A percentile compares a stretch with the other conserved stretches of the same genome.
phyloP scores from a whole-genome alignment of 2,329 filamentous ascomycete species.

The Fusarium redolens region DNA sequence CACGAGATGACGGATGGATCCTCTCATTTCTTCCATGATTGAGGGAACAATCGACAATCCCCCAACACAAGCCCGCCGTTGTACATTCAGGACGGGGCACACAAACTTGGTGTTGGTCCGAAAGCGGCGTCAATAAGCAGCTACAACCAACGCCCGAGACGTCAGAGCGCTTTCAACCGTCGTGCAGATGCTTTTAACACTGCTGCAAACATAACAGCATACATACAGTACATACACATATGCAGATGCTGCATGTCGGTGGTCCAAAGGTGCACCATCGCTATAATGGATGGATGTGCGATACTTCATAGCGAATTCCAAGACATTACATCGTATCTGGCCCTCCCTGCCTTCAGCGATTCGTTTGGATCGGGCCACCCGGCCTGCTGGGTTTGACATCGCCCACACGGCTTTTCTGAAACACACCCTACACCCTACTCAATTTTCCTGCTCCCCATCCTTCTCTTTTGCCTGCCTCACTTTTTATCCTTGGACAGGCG shows the following conservation, averaged over 20 bases:
- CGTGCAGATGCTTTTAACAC: slow-evolving; percentile 24
- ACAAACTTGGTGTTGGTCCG: slow-evolving; percentile 7
- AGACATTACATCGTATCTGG: slow-evolving; percentile 9
- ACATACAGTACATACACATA: background rate
- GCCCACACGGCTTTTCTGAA: slow-evolving; percentile 32
- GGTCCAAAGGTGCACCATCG: background rate
- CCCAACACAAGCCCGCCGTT: slow-evolving; percentile 10
- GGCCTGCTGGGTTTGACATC: slow-evolving; percentile 31
- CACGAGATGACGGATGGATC: slow-evolving; percentile 48
- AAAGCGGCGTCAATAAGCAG: slow-evolving; percentile 6
- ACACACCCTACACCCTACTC: slow-evolving; percentile 34
- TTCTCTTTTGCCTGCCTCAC: slow-evolving; percentile 22
- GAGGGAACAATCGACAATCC: slow-evolving; percentile 5
- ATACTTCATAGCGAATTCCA: slow-evolving; percentile 6
- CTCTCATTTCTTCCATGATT: slow-evolving; percentile 41
- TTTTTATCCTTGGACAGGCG: slow-evolving; percentile 6
- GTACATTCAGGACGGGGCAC: background rate
- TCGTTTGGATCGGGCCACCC: slow-evolving; percentile 36
- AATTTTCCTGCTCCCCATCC: slow-evolving; percentile 10
- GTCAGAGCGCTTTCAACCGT: slow-evolving; percentile 23
- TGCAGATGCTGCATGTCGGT: slow-evolving; percentile 3
- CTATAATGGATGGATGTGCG: background rate
- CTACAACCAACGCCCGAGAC: background rate
- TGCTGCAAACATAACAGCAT: slow-evolving; percentile 5
- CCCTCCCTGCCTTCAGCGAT: slow-evolving; percentile 33